Conservation (phyloP, 257 asterid genomes). For the Dorcoceras hygrometricum region DNA sequence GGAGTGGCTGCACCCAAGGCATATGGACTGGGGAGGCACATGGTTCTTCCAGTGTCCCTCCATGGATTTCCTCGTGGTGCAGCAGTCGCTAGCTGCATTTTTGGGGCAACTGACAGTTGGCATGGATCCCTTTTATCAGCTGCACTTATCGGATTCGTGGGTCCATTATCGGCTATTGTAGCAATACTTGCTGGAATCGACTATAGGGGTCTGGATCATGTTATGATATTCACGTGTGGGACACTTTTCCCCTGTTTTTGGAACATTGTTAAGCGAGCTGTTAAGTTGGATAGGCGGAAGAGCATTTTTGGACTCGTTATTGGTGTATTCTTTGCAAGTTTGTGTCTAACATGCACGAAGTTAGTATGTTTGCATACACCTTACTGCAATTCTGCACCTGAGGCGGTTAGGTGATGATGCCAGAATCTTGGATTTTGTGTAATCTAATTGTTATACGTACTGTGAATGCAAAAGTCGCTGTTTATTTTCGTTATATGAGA, state of each 20-base stretch:
- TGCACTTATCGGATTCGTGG: conserved; percentile 71
- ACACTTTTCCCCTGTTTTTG: conserved; percentile 87
- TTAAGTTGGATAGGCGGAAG: conserved; percentile 61
- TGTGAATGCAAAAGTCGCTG: background rate
- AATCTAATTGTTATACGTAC: background rate
- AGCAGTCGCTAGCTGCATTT: conserved; percentile 93
- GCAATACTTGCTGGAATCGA: conserved; percentile 88
- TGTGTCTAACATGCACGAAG: conserved; percentile 74
- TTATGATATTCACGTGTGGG: conserved; percentile 87
- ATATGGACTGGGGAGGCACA: conserved; percentile 87
- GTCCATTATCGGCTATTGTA: conserved; percentile 84
- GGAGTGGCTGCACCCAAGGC: conserved; percentile 99
- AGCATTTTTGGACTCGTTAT: conserved; percentile 55
- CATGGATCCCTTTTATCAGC: conserved; percentile 76
- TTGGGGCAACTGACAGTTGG: conserved; percentile 92
- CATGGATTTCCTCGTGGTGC: conserved; percentile 98
- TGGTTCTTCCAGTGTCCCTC: conserved; percentile 93
- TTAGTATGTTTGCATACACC: conserved; percentile 94
- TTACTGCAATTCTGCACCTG: conserved; percentile 98
- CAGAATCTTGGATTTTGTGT: background rate
- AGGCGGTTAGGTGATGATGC: conserved; percentile 76
- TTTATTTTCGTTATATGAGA: background rate
- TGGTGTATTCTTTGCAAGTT: conserved; percentile 55
- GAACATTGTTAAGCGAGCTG: conserved; percentile 59
- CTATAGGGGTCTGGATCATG: conserved; percentile 84